Evolutionary conservation across 2,329 filamentous ascomycete species (phyloP).

Genomic region (Fusarium graminum): DNA sequence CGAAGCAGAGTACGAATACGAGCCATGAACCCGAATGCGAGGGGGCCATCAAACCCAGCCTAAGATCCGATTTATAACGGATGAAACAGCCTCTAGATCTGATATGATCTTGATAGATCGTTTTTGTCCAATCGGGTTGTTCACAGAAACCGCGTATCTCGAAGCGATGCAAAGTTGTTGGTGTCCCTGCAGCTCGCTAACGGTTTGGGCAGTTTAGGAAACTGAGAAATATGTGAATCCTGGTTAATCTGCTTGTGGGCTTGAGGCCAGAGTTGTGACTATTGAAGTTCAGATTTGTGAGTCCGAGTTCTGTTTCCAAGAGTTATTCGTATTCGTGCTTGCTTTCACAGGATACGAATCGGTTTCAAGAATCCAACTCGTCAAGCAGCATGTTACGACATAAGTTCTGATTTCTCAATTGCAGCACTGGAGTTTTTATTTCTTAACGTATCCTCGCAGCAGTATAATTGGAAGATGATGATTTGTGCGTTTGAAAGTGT

Average conservation of each 20-base stretch:
- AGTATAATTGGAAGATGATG: too few species aligned
- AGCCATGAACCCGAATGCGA: conserved; percentile 34
- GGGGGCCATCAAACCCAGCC: background rate
- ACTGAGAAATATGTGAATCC: background rate
- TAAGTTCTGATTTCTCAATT: too few species aligned
- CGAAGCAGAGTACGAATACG: conserved; percentile 34
- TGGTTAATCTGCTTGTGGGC: background rate
- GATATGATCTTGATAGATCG: conserved; percentile 26
- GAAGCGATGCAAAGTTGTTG: conserved; percentile 5
- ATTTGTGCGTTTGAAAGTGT: too few species aligned
- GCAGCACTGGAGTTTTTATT: too few species aligned
- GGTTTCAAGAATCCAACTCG: background rate
- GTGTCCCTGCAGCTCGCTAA: conserved; percentile 11
- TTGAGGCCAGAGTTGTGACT: background rate
- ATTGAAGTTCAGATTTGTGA: background rate
- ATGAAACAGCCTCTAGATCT: conserved; percentile 6
- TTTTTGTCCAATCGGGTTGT: conserved; percentile 9
- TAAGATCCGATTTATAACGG: background rate
- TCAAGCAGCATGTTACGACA: background rate
- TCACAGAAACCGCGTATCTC: background rate
- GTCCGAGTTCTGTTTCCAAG: background rate
- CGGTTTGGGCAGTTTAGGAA: background rate
- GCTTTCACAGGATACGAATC: background rate
- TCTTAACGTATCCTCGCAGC: too few species aligned
- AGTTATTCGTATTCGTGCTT: conserved; percentile 10